Conservation (phyloP, 371 early-diverging fungal species). For the Blakeslea trispora region DNA sequence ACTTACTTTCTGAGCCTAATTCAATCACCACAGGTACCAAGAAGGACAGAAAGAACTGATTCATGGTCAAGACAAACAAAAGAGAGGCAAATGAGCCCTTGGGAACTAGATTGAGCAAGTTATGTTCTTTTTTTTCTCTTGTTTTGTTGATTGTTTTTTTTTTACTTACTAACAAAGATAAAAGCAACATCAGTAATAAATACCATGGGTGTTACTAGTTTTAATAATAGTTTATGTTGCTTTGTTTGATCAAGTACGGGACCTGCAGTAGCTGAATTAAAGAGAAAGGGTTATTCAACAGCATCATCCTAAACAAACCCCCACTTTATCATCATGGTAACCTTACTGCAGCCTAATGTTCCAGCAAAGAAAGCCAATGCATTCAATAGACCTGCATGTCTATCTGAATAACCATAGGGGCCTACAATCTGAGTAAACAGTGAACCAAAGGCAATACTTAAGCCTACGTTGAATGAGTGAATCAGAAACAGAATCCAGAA, state of each 20-base stretch:
- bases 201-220: constrained; percentile 52
- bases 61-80: constrained; percentile 44
- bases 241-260: constrained; percentile 55
- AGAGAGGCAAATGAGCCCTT: constrained; percentile 46
- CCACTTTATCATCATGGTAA: too few species aligned
- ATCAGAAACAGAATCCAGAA: constrained; percentile 50
- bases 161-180: constrained; percentile 43
- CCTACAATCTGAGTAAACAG: constrained; percentile 47
- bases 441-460: constrained; percentile 53
- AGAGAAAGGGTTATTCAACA: not conserved
- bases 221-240: constrained; percentile 48
- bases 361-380: constrained; percentile 43
- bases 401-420: constrained; percentile 60
- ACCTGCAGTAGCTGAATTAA: constrained; percentile 39
- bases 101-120: constrained; percentile 24
- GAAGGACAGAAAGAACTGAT: constrained; percentile 52
- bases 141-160: too few species aligned
- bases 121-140: not conserved
- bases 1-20: constrained; percentile 54
- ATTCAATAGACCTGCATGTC: constrained; percentile 45
- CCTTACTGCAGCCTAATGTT: constrained; percentile 43
- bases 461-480: constrained; percentile 49
- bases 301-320: too few species aligned
- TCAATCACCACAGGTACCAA: constrained; percentile 58
- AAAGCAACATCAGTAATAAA: constrained; percentile 48